phyloP scores from a whole-genome alignment of 2,329 filamentous ascomycete species.

The Fusarium floridanum region DNA sequence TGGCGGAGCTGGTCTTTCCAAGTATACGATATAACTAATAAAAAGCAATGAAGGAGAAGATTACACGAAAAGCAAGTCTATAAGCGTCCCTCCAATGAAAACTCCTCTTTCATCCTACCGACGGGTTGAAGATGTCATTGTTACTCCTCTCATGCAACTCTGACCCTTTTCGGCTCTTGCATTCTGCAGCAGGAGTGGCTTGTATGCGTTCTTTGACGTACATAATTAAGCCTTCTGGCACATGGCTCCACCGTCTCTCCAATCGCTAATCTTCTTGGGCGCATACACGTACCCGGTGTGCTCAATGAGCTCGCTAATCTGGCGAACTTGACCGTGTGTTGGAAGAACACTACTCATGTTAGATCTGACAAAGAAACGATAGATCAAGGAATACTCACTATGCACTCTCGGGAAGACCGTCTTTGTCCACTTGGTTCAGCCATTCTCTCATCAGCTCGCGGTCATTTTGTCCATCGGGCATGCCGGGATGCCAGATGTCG shows the following conservation, averaged over 20 bases:
- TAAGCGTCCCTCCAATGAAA: neutral
- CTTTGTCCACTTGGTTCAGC: constrained; percentile 6
- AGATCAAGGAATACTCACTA: neutral
- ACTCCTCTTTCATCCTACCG: neutral
- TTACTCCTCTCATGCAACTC: neutral
- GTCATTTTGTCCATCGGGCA: constrained; percentile 8
- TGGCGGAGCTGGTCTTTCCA: neutral
- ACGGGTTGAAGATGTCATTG: neutral
- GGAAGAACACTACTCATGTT: constrained; percentile 6
- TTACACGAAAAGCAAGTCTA: neutral
- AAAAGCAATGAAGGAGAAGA: neutral
- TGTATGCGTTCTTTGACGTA: neutral
- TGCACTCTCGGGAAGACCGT: constrained; percentile 3
- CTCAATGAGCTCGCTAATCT: constrained; percentile 14
- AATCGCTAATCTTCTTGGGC: neutral
- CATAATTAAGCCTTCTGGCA: neutral
- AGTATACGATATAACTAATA: neutral
- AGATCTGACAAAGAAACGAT: neutral
- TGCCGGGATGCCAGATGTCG: constrained; percentile 13
- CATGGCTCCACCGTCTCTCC: constrained; percentile 9
- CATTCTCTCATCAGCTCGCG: constrained; percentile 17
- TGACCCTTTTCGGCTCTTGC: neutral
- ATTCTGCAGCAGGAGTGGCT: neutral
- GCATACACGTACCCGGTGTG: constrained; percentile 16
- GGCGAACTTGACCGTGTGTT: constrained; percentile 12